Percentiles rank a stretch among this genome's conserved stretches.
Conservation (phyloP, 2,329 filamentous ascomycete genomes). For the Pseudogymnoascus sp. region DNA sequence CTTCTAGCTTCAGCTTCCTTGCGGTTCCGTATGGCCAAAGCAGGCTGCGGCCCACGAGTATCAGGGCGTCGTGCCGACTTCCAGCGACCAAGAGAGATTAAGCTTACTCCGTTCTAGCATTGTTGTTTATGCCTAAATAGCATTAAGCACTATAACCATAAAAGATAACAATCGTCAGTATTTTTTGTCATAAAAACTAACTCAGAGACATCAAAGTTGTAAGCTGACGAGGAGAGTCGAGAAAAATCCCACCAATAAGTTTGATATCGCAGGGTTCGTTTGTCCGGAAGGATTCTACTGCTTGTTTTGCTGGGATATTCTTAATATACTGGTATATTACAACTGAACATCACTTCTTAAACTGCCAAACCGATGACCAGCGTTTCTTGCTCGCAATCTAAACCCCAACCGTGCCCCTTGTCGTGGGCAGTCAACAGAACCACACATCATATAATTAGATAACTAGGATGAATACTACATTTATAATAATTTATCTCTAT, state of each 20-base stretch:
- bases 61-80: not conserved
- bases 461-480: no score
- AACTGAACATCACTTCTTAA: not conserved
- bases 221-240: not conserved
- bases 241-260: not conserved
- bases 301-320: not conserved
- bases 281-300: not conserved
- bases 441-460: no score
- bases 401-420: not conserved
- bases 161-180: not conserved
- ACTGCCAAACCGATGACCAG: not conserved
- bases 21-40: not conserved
- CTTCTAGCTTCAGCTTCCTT: no score
- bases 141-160: not conserved
- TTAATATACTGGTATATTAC: no score
- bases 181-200: not conserved
- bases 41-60: not conserved
- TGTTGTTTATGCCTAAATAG: not conserved
- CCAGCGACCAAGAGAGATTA: not conserved
- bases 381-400: not conserved
- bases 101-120: not conserved
- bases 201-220: not conserved
- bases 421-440: no score
- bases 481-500: no score
- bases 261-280: not conserved